Evolutionary conservation across 2,329 filamentous ascomycete genomes (phyloP).

Genomic region (Ploettnerulaceae sp.): DNA sequence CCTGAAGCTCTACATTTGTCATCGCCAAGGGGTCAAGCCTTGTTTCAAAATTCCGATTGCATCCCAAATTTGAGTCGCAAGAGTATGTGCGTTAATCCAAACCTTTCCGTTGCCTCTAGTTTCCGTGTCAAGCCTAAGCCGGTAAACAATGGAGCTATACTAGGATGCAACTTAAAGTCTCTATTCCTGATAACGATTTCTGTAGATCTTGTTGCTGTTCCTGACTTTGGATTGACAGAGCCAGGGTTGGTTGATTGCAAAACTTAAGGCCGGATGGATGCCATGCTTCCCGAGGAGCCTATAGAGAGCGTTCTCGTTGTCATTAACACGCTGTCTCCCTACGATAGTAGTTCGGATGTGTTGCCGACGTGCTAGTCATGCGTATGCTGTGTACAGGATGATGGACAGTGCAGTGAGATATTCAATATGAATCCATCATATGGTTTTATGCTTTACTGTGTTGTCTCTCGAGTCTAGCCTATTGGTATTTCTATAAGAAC

Average conservation of each 20-base stretch:
- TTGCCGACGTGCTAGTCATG: constrained; percentile 17
- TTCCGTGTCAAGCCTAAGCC: constrained; percentile 13
- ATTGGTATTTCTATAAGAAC: too few species aligned
- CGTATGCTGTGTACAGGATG: constrained; percentile 14
- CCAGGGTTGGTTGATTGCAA: constrained; percentile 20
- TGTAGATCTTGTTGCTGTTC: constrained; percentile 21
- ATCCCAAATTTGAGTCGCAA: constrained; percentile 23
- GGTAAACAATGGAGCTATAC: constrained; percentile 6
- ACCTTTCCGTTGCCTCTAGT: not conserved
- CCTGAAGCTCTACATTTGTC: constrained; percentile 20
- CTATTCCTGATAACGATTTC: constrained; percentile 30
- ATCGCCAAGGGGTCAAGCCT: constrained; percentile 24
- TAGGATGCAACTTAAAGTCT: constrained; percentile 22
- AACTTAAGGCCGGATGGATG: constrained; percentile 15
- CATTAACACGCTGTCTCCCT: not conserved
- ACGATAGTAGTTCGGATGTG: constrained; percentile 14
- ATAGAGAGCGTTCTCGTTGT: not conserved
- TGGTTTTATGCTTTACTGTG: too few species aligned
- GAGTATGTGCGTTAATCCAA: constrained; percentile 11
- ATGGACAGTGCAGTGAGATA: too few species aligned
- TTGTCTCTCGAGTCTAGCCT: too few species aligned
- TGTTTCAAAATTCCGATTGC: constrained; percentile 22
- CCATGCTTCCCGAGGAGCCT: constrained; percentile 10
- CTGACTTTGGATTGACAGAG: constrained; percentile 25
- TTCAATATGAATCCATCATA: too few species aligned